Base-by-base conservation (phyloP, 176 grass and related monocot species). In the Aegilops tauschii region DNA sequence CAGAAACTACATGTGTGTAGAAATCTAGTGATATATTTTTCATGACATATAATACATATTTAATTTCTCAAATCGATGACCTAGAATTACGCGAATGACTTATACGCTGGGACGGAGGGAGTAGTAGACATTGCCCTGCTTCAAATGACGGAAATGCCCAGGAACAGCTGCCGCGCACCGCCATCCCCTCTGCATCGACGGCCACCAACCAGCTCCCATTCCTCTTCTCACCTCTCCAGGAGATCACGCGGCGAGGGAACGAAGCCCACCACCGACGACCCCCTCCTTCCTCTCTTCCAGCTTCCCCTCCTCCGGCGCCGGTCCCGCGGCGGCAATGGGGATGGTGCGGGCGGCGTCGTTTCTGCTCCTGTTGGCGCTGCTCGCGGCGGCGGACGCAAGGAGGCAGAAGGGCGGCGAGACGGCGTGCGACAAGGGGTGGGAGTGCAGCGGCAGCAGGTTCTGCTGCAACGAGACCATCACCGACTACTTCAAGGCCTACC, bases 401-500 rank as follows among this genome's bases (percentile, higher is more conserved):
- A 76, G 72, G 35, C 18, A 75, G 66, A 49, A 65, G 49, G 86
- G 17, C 34, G 83, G 85, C 62, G 78, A 80, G 85, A 89, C 88
- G 88, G 88, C 65, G 62, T 98, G 96, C 83, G 72, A 92, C 86
- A 95, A 90, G 74, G 93, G 91, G 62, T 93, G 96, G 96, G 96
- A 98, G 77, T 98, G 96, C 83, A 93, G 83, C 76, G 87, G 82
- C 71, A 95, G 91, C 90, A 82, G 67, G 5, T 98, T 88, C 85
- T 98, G 96, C 91, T 98, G 96, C 82, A 95, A 93, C 69, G 91
- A 89, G 32, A 98, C 93, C 80, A 88, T 95, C 83, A 79, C 81
- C 12, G 93, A 95, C 73, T 98, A 81, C 90, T 98, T 98, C 91
- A 90, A 91, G 88, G 86, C 76, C 4, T 86, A 93, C 88, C 90